A percentile compares a stretch with the other conserved stretches of the same genome.
Evolutionary conservation across 495 filamentous ascomycete genomes (phyloP).

Genomic region (Lichenothelia convexa): DNA sequence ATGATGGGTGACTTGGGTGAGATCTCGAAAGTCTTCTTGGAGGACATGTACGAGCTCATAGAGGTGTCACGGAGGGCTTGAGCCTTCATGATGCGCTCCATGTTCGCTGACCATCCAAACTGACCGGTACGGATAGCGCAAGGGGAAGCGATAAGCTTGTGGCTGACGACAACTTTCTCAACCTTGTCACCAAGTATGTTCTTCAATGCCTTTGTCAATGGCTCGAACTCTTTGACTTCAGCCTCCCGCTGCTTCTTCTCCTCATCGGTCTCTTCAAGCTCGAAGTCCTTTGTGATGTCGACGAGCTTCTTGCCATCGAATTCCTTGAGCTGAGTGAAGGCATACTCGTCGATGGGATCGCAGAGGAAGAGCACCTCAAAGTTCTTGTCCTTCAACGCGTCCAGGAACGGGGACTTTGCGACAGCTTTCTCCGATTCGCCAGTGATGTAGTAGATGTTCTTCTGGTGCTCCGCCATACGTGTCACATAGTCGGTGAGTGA

Average conservation of each 20-base stretch:
- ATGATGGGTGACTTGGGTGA: constrained; percentile 96
- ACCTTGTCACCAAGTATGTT: constrained; percentile 98
- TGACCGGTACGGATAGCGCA: constrained; percentile 99
- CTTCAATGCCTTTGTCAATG: constrained; percentile 87
- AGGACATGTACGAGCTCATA: constrained; percentile 99
- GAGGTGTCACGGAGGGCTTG: constrained; percentile 99
- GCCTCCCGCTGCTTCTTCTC: constrained; percentile 94
- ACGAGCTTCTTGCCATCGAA: constrained; percentile 99
- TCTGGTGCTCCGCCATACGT: constrained; percentile 98
- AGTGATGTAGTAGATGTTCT: constrained; percentile 99
- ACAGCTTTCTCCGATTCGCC: constrained; percentile 99
- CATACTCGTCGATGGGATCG: constrained; percentile 99
- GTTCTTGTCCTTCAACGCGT: constrained; percentile 97
- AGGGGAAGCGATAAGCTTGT: constrained; percentile 90
- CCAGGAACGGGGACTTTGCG: constrained; percentile 93
- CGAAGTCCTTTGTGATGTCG: constrained; percentile 99
- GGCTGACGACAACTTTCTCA: constrained; percentile 97
- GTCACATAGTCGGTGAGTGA: constrained; percentile 94
- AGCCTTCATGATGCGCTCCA: constrained; percentile 99
- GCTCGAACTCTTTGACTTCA: constrained; percentile 96
- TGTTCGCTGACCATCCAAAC: constrained; percentile 99
- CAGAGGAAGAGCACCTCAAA: constrained; percentile 99
- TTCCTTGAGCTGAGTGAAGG: constrained; percentile 99
- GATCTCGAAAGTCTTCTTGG: constrained; percentile 99
- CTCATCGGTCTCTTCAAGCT: constrained; percentile 98